These are phyloP conservation scores for Dryas integrifolia DNA, from an alignment of 331 rosid genomes.

Conservation along the genomic window DNA sequence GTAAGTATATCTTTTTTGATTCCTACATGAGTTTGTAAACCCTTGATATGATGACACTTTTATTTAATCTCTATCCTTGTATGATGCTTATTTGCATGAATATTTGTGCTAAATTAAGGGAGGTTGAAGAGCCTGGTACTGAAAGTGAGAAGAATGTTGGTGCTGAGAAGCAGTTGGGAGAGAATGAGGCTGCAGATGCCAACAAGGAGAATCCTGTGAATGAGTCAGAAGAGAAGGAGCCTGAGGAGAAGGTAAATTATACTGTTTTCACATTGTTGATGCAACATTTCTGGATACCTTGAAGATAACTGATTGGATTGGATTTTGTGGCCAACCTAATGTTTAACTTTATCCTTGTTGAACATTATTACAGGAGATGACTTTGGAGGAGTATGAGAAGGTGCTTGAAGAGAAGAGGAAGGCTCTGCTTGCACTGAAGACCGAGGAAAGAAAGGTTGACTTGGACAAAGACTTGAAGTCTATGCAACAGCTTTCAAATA, in stretches of 20 bases:
- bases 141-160: constrained; percentile 62
- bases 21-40: background rate
- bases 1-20: constrained; percentile 39
- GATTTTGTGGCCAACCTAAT: background rate
- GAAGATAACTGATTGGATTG: background rate
- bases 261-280: background rate
- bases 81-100: background rate
- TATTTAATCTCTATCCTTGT: background rate
- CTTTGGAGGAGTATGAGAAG: constrained; percentile 82
- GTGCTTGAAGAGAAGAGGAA: constrained; percentile 80
- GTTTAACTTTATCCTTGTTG: background rate
- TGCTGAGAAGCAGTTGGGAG: constrained; percentile 58
- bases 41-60: background rate
- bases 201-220: constrained; percentile 63
- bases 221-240: constrained; percentile 70
- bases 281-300: background rate
- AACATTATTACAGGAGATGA: constrained; percentile 57
- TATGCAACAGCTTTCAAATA: constrained; percentile 74
- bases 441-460: constrained; percentile 75
- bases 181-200: constrained; percentile 46
- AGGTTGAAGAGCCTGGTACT: constrained; percentile 48
- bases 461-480: constrained; percentile 53
- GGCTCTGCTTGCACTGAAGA: constrained; percentile 54
- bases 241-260: constrained; percentile 73
- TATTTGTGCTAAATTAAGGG: constrained; percentile 39